These are phyloP conservation scores for Trypethelium eluteriae DNA, from an alignment of 495 filamentous ascomycete species.

Conservation along the genomic window DNA sequence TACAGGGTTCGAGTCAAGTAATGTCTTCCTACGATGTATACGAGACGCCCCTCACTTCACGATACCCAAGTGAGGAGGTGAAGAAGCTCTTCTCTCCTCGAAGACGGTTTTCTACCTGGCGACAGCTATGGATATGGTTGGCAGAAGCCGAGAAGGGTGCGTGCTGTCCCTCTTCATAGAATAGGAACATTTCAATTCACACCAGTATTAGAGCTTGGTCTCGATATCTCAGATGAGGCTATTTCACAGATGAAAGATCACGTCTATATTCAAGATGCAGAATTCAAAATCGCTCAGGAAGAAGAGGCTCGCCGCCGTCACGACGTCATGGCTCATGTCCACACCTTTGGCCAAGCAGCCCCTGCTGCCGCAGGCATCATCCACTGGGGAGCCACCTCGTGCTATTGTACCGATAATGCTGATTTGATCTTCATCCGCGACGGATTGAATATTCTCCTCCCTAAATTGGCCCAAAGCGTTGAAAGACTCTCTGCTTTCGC, in stretches of 20 bases:
- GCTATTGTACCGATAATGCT: conserved; percentile 65
- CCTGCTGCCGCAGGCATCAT: conserved; percentile 83
- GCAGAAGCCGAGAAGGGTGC: conserved; percentile 34
- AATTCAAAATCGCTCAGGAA: conserved; percentile 65
- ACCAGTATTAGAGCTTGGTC: conserved; percentile 20
- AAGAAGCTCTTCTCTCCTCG: conserved; percentile 38
- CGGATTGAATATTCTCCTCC: conserved; percentile 66
- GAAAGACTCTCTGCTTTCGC: conserved; percentile 73
- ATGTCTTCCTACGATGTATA: conserved; percentile 11
- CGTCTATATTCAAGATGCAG: conserved; percentile 64
- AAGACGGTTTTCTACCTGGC: conserved; percentile 39
- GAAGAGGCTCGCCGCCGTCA: conserved; percentile 72
- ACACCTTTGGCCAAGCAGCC: conserved; percentile 63
- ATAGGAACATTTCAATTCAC: not conserved
- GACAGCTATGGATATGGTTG: conserved; percentile 39
- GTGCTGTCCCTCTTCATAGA: not conserved
- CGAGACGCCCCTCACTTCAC: conserved; percentile 36
- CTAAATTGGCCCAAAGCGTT: conserved; percentile 80
- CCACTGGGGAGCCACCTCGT: conserved; percentile 61
- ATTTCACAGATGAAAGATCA: conserved; percentile 50
- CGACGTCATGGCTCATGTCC: conserved; percentile 57
- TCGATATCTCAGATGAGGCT: conserved; percentile 28
- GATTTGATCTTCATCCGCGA: conserved; percentile 79
- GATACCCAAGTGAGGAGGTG: conserved; percentile 37
- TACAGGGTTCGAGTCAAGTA: not conserved